phyloP scores from a whole-genome alignment of 148 eudicot genomes.

The Amaranthus palmeri region DNA sequence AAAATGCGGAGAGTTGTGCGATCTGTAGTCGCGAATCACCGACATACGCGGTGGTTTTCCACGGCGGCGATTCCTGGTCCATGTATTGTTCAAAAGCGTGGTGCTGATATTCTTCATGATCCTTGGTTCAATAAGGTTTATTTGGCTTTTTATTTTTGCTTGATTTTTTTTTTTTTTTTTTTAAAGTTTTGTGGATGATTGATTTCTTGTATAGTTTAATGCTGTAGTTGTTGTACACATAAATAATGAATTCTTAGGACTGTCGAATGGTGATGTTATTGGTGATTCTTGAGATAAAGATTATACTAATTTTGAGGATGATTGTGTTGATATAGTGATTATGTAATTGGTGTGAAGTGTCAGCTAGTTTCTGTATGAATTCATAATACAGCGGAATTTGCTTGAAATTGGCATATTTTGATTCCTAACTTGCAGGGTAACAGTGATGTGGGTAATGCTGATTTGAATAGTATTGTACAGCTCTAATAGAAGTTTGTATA shows the following conservation, averaged over 20 bases:
- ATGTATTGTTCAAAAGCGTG: conserved; percentile 89
- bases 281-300: neutral
- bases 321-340: neutral
- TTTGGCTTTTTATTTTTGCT: neutral
- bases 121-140: conserved; percentile 97
- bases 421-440: no score
- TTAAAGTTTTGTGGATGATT: neutral
- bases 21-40: conserved; percentile 57
- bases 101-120: conserved; percentile 95
- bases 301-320: neutral
- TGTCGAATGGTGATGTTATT: neutral
- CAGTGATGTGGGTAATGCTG: neutral
- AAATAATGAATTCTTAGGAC: neutral
- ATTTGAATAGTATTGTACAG: neutral
- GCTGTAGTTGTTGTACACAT: neutral
- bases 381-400: no score
- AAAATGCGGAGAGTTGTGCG: conserved; percentile 66
- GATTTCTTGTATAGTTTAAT: neutral
- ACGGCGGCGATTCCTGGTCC: conserved; percentile 78
- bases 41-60: conserved; percentile 53
- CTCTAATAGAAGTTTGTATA: neutral
- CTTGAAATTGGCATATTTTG: no score
- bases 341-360: neutral
- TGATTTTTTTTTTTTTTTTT: neutral
- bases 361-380: no score